Conservation (phyloP, 257 asterid species). For the Handroanthus guayacan region DNA sequence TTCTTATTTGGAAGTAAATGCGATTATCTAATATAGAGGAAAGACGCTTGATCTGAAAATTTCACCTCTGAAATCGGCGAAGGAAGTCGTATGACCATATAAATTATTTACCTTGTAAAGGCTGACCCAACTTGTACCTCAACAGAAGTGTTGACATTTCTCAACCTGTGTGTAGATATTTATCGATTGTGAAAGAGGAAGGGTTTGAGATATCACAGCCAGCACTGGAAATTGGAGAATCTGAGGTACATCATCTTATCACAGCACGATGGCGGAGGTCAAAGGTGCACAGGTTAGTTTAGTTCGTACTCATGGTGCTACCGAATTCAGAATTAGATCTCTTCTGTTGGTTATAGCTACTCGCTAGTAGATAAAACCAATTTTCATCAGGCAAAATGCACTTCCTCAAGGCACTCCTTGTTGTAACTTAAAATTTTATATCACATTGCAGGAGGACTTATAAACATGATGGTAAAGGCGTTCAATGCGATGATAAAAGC, state of each 20-base stretch:
- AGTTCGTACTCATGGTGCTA: neutral
- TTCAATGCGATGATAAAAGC: conserved; percentile 64
- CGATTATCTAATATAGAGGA: neutral
- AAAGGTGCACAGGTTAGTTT: conserved; percentile 71
- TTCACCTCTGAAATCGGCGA: neutral
- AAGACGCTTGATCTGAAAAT: neutral
- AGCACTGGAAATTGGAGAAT: conserved; percentile 64
- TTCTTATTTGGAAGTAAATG: neutral
- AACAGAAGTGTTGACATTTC: neutral
- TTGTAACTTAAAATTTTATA: neutral
- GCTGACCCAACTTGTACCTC: neutral
- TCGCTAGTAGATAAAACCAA: neutral
- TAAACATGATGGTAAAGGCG: conserved; percentile 62
- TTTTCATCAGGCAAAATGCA: neutral
- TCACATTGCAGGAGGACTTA: conserved; percentile 62
- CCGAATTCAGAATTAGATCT: neutral
- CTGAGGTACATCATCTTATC: conserved; percentile 92
- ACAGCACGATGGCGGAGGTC: conserved; percentile 73
- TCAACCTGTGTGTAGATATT: conserved; percentile 50
- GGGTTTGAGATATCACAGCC: conserved; percentile 94
- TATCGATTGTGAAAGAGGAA: conserved; percentile 73
- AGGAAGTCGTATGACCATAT: neutral
- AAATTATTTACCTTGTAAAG: neutral
- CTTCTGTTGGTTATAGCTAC: neutral
- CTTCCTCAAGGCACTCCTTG: neutral